phyloP scores from a whole-genome alignment of 179 eudicot species.

The Silene vulgaris region DNA sequence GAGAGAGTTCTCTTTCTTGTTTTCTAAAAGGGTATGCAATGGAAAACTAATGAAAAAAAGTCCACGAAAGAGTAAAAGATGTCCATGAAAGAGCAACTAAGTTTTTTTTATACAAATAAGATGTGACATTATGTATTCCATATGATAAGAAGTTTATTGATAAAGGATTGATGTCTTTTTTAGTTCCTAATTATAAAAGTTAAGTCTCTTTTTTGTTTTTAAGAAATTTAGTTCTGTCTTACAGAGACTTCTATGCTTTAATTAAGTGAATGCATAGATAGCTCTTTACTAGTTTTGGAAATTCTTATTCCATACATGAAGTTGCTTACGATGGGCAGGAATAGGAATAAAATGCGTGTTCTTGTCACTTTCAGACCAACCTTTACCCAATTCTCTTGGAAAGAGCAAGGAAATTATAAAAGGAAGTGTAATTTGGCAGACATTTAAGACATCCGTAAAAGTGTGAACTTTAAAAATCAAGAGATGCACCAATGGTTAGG shows the following conservation, averaged over 20 bases:
- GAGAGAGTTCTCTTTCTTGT: too few relatives aligned
- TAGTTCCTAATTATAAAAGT: neutral
- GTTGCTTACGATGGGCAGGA: neutral
- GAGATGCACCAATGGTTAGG: neutral
- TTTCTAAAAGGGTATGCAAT: too few relatives aligned
- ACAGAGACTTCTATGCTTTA: neutral
- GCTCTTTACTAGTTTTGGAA: neutral
- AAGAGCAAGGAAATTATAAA: neutral
- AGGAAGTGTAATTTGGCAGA: neutral
- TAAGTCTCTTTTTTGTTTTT: neutral
- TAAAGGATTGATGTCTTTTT: neutral
- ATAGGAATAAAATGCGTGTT: neutral
- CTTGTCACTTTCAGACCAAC: neutral
- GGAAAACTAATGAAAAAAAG: too few relatives aligned
- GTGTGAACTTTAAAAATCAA: neutral
- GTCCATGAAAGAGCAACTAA: too few relatives aligned
- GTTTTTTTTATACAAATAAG: neutral
- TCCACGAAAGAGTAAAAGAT: too few relatives aligned
- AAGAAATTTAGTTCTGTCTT: neutral
- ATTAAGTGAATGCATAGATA: too few relatives aligned
- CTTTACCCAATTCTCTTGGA: neutral
- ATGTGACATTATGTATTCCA: neutral
- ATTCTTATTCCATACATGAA: neutral
- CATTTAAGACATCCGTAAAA: neutral
- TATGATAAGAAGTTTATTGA: constrained; percentile 3